Conservation (phyloP, 2,329 filamentous ascomycete species). For the Alternaria brassicae region DNA sequence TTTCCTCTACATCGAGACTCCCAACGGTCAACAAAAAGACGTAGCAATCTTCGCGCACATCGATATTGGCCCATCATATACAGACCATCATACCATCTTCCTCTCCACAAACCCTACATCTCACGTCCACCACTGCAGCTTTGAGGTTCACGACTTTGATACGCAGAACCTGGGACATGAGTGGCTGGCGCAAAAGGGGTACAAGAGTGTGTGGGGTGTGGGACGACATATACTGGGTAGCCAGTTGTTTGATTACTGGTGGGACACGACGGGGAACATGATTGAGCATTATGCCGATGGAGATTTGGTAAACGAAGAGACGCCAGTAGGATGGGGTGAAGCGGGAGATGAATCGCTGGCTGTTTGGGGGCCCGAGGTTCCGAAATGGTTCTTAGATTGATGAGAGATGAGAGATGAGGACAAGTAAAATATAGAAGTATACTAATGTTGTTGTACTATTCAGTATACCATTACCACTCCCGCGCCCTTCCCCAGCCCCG, state of each 20-base stretch:
- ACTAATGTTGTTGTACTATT: background rate
- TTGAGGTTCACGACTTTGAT: slow-evolving; percentile 74
- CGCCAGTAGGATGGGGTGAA: slow-evolving; percentile 54
- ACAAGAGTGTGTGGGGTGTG: slow-evolving; percentile 73
- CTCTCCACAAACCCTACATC: slow-evolving; percentile 49
- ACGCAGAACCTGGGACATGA: slow-evolving; percentile 73
- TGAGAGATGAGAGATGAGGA: background rate
- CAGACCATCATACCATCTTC: slow-evolving; percentile 66
- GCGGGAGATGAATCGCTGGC: slow-evolving; percentile 52
- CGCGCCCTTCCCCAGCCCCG: slow-evolving; percentile 21
- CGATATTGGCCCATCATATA: slow-evolving; percentile 58
- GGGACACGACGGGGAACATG: slow-evolving; percentile 68
- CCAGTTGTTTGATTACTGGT: slow-evolving; percentile 78
- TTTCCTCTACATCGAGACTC: slow-evolving; percentile 48
- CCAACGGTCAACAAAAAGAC: slow-evolving; percentile 36
- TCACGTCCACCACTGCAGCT: slow-evolving; percentile 72
- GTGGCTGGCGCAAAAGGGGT: slow-evolving; percentile 69
- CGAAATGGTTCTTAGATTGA: slow-evolving; percentile 47
- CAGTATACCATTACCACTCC: slow-evolving; percentile 18
- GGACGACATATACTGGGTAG: slow-evolving; percentile 73
- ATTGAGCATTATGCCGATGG: slow-evolving; percentile 76
- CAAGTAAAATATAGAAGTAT: background rate
- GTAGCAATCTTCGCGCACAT: slow-evolving; percentile 62
- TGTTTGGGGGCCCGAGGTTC: slow-evolving; percentile 54
- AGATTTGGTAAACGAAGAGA: slow-evolving; percentile 67